These are phyloP conservation scores for Exophiala dermatitidis DNA, from an alignment of 2,329 filamentous ascomycete genomes.

Conservation along the genomic window DNA sequence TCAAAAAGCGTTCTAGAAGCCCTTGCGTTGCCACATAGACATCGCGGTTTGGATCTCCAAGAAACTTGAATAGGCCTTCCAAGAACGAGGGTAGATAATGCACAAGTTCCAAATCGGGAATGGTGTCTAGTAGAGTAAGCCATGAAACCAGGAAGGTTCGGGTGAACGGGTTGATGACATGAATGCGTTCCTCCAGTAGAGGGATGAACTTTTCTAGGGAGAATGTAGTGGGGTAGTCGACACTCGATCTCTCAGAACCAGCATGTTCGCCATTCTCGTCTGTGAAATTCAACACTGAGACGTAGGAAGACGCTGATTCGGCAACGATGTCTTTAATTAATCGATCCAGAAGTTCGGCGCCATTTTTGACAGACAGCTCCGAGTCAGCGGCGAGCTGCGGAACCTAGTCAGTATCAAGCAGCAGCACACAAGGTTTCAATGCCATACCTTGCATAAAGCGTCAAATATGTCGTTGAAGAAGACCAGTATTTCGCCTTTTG, in stretches of 20 bases:
- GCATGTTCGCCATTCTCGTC: constrained; percentile 42
- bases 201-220: constrained; percentile 87
- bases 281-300: constrained; percentile 71
- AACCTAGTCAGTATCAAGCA: constrained; percentile 15
- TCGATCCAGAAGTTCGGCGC: constrained; percentile 87
- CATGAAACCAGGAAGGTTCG: constrained; percentile 92
- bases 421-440: neutral
- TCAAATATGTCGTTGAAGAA: constrained; percentile 99
- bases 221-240: constrained; percentile 73
- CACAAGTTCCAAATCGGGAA: constrained; percentile 91
- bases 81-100: constrained; percentile 88
- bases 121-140: constrained; percentile 91
- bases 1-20: constrained; percentile 80
- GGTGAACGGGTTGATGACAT: constrained; percentile 89
- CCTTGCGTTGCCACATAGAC: constrained; percentile 91
- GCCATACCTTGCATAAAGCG: constrained; percentile 78
- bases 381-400: constrained; percentile 83
- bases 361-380: constrained; percentile 95
- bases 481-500: constrained; percentile 90
- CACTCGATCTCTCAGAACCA: constrained; percentile 32
- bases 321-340: constrained; percentile 94
- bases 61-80: constrained; percentile 78
- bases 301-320: constrained; percentile 88
- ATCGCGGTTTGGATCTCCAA: constrained; percentile 84
- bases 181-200: constrained; percentile 85